phyloP scores from a whole-genome alignment of 495 filamentous ascomycete species.

The Xanthoparmelia taractica region DNA sequence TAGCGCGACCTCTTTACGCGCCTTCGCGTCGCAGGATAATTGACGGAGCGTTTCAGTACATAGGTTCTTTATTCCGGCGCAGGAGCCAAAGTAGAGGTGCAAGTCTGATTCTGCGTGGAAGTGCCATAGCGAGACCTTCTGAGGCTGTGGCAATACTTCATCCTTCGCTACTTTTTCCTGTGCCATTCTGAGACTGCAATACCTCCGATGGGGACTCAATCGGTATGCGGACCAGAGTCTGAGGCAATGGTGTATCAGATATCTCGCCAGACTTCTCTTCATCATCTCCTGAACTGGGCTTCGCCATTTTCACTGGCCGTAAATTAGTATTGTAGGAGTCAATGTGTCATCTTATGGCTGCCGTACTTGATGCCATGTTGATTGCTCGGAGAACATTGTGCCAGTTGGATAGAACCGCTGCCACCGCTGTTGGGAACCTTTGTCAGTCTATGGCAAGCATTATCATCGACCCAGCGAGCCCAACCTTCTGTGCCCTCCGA shows the following conservation, averaged over 20 bases:
- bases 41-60: too few relatives aligned
- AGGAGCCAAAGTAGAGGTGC: background rate
- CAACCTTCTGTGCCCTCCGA: constrained; percentile 89
- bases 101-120: background rate
- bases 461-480: constrained; percentile 6
- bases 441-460: constrained; percentile 17
- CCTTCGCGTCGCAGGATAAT: constrained; percentile 8
- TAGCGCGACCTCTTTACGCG: constrained; percentile 19
- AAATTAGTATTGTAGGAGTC: background rate
- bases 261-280: constrained; percentile 35
- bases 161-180: constrained; percentile 6
- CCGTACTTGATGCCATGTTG: constrained; percentile 90
- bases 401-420: constrained; percentile 89
- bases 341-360: constrained; percentile 8
- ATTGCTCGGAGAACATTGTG: constrained; percentile 90
- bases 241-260: constrained; percentile 51
- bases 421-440: constrained; percentile 57
- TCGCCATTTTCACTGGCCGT: constrained; percentile 49
- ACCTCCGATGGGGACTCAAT: constrained; percentile 39
- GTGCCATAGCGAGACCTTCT: background rate
- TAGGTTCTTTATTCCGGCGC: background rate
- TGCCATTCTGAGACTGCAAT: constrained; percentile 10
- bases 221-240: constrained; percentile 75
- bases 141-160: constrained; percentile 2
- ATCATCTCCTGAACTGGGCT: constrained; percentile 38